Evolutionary conservation across 2,329 filamentous ascomycete species (phyloP).

Genomic region (Venturiaceae sp.): DNA sequence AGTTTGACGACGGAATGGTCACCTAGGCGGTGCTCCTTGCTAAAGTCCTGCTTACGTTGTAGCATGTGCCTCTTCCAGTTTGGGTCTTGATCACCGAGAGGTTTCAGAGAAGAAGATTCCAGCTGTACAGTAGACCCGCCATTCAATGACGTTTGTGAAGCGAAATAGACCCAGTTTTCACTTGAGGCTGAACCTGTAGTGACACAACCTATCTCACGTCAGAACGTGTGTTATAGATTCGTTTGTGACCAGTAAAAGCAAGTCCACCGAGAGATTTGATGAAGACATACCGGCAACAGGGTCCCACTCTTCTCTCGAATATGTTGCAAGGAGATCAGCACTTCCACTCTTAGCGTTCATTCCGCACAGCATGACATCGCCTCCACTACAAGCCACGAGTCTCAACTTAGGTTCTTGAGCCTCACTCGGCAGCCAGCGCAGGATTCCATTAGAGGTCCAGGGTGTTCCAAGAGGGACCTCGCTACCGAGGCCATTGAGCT

Average conservation of each 20-base stretch:
- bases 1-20: conserved; percentile 39
- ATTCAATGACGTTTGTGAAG: conserved; percentile 18
- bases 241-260: no score
- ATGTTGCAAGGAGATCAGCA: not conserved
- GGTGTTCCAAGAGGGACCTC: not conserved
- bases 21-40: conserved; percentile 38
- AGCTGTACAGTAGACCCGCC: conserved; percentile 24
- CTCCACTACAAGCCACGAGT: not conserved
- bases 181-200: conserved; percentile 11
- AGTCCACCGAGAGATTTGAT: not conserved
- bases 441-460: not conserved
- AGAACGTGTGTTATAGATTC: no score
- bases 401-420: not conserved
- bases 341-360: not conserved
- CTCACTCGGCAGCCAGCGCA: not conserved
- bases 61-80: conserved; percentile 31
- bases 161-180: conserved; percentile 2
- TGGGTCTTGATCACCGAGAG: conserved; percentile 11
- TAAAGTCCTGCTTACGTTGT: conserved; percentile 31
- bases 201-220: not conserved
- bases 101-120: not conserved
- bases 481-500: not conserved
- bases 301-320: not conserved
- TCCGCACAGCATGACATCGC: not conserved
- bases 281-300: not conserved